phyloP scores from a whole-genome alignment of 495 filamentous ascomycete species.

The Podospora pseudoanserina region DNA sequence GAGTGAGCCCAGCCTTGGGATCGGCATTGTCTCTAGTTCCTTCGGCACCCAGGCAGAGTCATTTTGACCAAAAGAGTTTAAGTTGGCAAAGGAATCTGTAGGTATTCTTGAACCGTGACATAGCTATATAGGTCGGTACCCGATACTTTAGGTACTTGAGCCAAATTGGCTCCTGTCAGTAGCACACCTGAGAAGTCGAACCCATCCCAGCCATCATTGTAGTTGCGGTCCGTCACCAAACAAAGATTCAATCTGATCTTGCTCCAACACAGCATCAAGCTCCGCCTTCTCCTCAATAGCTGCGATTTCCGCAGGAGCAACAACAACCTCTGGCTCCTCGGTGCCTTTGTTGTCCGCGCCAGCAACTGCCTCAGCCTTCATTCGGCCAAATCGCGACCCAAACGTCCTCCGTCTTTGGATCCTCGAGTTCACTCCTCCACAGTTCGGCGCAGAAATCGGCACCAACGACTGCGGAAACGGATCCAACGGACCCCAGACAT shows the following conservation, averaged over 20 bases:
- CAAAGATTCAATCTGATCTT: background rate
- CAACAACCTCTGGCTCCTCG: background rate
- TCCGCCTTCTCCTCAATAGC: constrained; percentile 4
- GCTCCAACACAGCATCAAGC: background rate
- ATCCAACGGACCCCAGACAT: constrained; percentile 11
- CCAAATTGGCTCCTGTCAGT: too few relatives aligned
- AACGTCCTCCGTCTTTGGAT: background rate
- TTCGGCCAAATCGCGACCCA: background rate
- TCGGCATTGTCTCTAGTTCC: too few relatives aligned
- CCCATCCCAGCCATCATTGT: background rate
- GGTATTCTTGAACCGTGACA: too few relatives aligned
- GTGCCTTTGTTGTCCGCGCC: background rate
- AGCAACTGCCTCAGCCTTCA: background rate
- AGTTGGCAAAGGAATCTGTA: too few relatives aligned
- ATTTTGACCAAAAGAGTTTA: too few relatives aligned
- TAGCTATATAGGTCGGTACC: too few relatives aligned
- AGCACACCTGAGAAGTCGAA: too few relatives aligned
- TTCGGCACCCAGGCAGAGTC: too few relatives aligned
- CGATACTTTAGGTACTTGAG: too few relatives aligned
- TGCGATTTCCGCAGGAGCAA: constrained; percentile 9
- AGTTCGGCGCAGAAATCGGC: background rate
- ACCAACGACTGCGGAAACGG: constrained; percentile 14
- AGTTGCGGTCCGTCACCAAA: background rate
- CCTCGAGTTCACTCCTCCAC: background rate
- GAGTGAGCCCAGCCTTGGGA: too few relatives aligned